Evolutionary conservation across 345 rosid species (phyloP), one percentile per base, ranked within the genome.

Genomic region (Boechera stricta): DNA sequence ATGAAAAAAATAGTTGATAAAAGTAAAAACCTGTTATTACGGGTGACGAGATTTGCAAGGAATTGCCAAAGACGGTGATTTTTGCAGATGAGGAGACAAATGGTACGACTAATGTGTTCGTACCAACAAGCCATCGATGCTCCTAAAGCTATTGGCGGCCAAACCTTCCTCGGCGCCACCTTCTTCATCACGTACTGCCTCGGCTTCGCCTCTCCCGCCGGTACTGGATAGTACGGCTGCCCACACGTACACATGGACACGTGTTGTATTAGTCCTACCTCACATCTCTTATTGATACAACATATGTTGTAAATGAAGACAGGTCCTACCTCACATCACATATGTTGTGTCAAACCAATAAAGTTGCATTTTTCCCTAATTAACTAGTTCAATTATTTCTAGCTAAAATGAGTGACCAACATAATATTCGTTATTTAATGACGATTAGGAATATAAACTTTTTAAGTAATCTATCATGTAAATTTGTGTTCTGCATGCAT

Each of bases 81-180:
- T 86, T 89, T 95, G 91, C 97, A 85, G 2, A 92, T 83, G 21
- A 95, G 85, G 69, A 95, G 83, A 86, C 97, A 95, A 54, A 91
- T 73, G 41, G 98, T 89, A 64, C 98, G 85, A 53, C 85, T 77
- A 65, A 95, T 82, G 80, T 95, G 99, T 86, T 95, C 99, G 45
- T 95, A 95, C 98, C 99, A 92, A 79, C 94, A 89, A 29, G 88
- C 97, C 38, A 95, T 76, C 5, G 99, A 95, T 12, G 98, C 87
- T n/a, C 94, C 97, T 29, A 95, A 91, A 5, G 91, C 85, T 62
- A 92, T 88, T 3, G 79, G 77, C 6, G 99, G 99, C 97, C 99
- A 95, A 64, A 95, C 90, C 8, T 84, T 86, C 79, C 97, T 72
- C 15, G 98, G 98, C 0, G 98, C 98, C 38, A 92, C 71, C 74